Evolutionary conservation across 768 basidiomycete species (phyloP), one percentile per base, ranked within the genome.

Genomic region (Mycena vulgaris): DNA sequence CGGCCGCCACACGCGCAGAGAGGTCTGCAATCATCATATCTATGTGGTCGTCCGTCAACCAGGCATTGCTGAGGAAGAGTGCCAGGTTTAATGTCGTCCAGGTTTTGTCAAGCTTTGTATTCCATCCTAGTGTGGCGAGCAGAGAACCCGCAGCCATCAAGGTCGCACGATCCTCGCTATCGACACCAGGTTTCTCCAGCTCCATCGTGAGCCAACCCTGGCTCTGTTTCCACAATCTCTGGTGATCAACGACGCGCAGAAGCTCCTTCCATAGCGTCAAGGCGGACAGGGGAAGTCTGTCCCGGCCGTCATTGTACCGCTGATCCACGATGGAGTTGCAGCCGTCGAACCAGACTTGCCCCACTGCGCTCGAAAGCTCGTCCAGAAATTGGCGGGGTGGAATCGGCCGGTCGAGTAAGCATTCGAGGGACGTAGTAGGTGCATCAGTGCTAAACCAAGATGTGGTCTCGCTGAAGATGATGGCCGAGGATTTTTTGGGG

Each of bases 1-100:
- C 63, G 1, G 62, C n/a, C 2, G 7, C 62, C 3, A 63, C 62
- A n/a, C 62, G 62, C 2, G 62, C 62, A 6, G 63, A 52, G 4
- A 63, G 52, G 52, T 55, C 63, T 2, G 19, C 21, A 51, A 63
- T 63, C 51, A 63, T 31, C 39, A 63, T 63, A 16, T 63, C 63
- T 51, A 63, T 55, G 21, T 45, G 40, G 39, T 63, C 51, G 27
- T 30, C 37, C 14, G 37, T 8, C 9, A 63, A 39, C 63, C 63
- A 63, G 21, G 13, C 27, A 16, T 47, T n/a, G 39, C 63, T 35
- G 27, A 63, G 51, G 7, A 63, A 1, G n/a, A 21, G 28, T 25
- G 37, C 39, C 52, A 63, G 30, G 33, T 45, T 2, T 0, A 55
- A 33, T 37, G 16, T 27, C 3, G 62, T 52, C 62, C 52, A 52